phyloP scores from a whole-genome alignment of 495 filamentous ascomycete species.

The Neurospora sp. region DNA sequence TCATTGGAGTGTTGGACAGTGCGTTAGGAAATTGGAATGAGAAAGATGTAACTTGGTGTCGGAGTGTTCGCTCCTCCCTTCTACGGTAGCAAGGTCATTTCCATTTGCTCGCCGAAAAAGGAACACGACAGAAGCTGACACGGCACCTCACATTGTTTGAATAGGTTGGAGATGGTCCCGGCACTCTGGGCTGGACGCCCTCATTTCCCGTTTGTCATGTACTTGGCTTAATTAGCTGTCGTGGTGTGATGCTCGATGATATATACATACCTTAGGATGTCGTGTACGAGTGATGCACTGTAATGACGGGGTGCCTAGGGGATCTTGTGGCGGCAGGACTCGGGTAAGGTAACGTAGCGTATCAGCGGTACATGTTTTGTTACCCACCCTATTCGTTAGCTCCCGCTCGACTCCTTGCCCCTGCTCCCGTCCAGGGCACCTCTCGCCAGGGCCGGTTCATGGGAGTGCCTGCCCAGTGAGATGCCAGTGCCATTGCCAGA shows the following conservation, averaged over 20 bases:
- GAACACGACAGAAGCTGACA: not conserved
- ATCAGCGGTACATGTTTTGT: not conserved
- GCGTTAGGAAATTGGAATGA: not conserved
- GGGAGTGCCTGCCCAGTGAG: not conserved
- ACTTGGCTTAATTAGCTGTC: not conserved
- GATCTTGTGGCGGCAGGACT: not conserved
- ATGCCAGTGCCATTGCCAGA: not conserved
- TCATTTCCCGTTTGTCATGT: not conserved
- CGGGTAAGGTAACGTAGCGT: not conserved
- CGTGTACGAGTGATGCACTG: not conserved
- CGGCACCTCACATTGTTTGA: not conserved
- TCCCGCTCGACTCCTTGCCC: not conserved
- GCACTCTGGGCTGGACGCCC: not conserved
- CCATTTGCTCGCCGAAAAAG: not conserved
- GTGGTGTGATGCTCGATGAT: not conserved
- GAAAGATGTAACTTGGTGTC: not conserved
- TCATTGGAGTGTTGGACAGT: not conserved
- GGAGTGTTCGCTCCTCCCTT: not conserved
- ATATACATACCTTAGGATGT: not conserved
- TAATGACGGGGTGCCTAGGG: not conserved
- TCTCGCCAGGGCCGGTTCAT: not conserved
- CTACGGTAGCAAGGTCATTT: not conserved
- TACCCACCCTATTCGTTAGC: not conserved
- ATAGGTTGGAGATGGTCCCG: not conserved
- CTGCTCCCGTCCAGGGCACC: not conserved